Evolutionary conservation across 345 rosid genomes (phyloP), one percentile per base, ranked within the genome.

Genomic region (Eucalyptus pauciflora): DNA sequence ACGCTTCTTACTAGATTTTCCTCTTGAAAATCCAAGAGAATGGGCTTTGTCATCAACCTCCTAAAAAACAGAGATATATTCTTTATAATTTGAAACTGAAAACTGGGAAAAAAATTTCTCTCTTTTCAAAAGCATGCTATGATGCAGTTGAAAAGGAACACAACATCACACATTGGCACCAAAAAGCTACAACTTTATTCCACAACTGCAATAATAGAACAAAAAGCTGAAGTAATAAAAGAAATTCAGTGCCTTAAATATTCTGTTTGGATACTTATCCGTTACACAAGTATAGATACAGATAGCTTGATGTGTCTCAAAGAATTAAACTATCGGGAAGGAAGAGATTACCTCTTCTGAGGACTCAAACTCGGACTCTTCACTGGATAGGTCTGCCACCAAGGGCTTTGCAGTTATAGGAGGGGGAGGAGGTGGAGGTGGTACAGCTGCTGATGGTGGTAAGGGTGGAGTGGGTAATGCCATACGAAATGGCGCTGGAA

Each of bases 401-500:
- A 87, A 87, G 90, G 92, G 91, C 87, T 93, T 90, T 89, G 92
- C 43, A 88, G 91, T 89, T 31, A 89, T 89, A 9, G 93, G 94
- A 50, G 95, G 96, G 10, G 91, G 92, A 24, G 94, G 94, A 58
- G 94, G 94, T 71, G 89, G 91, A 52, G 88, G 91, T 54, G 89
- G 94, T 50, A 92, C 90, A 54, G 95, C 92, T 33, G 80, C 92
- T 60, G 96, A 92, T 88, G 95, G 93, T 86, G 99, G 98, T 86
- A 96, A 92, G 85, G 98, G 99, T 29, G 98, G 99, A 52, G 98
- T 98, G 43, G 98, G 99, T 85, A 95, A 92, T 89, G 99, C 98
- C 95, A 96, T 92, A 49, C 98, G 95, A 92, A 98, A 97, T 62
- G 99, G 99, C 89, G 99, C 97, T 91, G 99, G 99, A 91, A 98